A percentile compares a stretch with the other conserved stretches of the same genome.
Evolutionary conservation across 805 yeast species (phyloP).

Genomic region (Myxozyma lipomycoides): DNA sequence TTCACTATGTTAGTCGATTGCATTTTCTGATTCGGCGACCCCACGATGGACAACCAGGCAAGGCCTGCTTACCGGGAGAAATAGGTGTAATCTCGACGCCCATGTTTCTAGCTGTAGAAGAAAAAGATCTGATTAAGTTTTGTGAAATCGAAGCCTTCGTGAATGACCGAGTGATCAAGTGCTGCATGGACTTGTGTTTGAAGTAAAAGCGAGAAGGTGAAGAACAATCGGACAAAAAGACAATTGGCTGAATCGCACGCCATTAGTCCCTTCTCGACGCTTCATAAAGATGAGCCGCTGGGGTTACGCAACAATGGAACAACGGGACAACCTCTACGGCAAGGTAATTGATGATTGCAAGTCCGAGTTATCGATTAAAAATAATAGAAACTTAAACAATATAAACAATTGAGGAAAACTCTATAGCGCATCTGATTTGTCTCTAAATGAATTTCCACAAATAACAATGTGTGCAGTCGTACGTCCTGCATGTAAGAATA

Average conservation of each 20-base stretch:
- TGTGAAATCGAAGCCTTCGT: not conserved
- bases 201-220: not conserved
- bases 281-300: too few relatives aligned
- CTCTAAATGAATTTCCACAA: conserved; percentile 20
- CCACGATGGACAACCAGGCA: too few relatives aligned
- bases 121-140: conserved; percentile 8
- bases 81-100: conserved; percentile 40
- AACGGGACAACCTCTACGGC: too few relatives aligned
- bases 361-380: too few relatives aligned
- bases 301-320: too few relatives aligned
- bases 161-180: not conserved
- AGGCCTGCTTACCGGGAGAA: conserved; percentile 41
- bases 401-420: too few relatives aligned
- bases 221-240: too few relatives aligned
- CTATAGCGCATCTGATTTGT: too few relatives aligned
- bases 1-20: conserved; percentile 6
- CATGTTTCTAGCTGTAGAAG: conserved; percentile 32
- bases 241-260: too few relatives aligned
- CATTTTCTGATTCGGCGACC: not conserved
- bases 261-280: too few relatives aligned
- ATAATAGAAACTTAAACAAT: too few relatives aligned
- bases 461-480: conserved; percentile 22
- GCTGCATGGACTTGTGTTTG: not conserved
- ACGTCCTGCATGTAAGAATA: conserved; percentile 58
- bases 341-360: too few relatives aligned